A percentile compares a stretch with the other conserved stretches of the same genome.
These are phyloP conservation scores for Agapanthus africanus DNA, from an alignment of 106 monocot genomes.

Conservation along the genomic window DNA sequence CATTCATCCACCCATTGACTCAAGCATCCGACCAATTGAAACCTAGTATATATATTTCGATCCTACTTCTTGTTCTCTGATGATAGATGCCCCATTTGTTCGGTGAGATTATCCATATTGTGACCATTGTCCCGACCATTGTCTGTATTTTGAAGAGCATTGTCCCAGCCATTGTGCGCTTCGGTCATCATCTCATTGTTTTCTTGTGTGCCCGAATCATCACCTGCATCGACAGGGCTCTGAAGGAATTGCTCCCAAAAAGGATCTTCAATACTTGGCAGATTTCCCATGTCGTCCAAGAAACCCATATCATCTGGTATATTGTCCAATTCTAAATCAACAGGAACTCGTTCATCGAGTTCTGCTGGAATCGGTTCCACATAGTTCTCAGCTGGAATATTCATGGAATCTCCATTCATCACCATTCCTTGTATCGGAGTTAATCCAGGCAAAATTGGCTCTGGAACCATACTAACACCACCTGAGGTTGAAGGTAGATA, in stretches of 20 bases:
- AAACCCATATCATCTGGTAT: constrained; percentile 38
- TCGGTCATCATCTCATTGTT: constrained; percentile 16
- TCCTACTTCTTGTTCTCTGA: constrained; percentile 12
- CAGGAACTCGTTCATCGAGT: background rate
- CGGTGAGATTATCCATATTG: constrained; percentile 54
- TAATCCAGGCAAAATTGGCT: no score
- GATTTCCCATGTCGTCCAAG: constrained; percentile 20
- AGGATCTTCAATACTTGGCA: constrained; percentile 63
- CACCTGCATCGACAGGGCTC: constrained; percentile 45
- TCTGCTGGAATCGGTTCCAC: background rate
- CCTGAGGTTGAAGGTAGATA: constrained; percentile 13
- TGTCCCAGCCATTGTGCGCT: constrained; percentile 17
- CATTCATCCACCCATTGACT: background rate
- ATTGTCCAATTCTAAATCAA: constrained; percentile 23
- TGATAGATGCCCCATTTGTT: constrained; percentile 70
- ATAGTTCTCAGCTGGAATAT: background rate
- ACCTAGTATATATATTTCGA: background rate
- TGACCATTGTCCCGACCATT: constrained; percentile 24
- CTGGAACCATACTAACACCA: no score
- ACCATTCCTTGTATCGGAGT: no score
- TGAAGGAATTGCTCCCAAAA: constrained; percentile 86
- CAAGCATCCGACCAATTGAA: background rate
- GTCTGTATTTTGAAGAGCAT: no score
- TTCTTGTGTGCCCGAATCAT: no score
- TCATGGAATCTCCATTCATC: background rate